Conservation (phyloP, 805 yeast genomes). For the Grigorovia yakushimaensis region DNA sequence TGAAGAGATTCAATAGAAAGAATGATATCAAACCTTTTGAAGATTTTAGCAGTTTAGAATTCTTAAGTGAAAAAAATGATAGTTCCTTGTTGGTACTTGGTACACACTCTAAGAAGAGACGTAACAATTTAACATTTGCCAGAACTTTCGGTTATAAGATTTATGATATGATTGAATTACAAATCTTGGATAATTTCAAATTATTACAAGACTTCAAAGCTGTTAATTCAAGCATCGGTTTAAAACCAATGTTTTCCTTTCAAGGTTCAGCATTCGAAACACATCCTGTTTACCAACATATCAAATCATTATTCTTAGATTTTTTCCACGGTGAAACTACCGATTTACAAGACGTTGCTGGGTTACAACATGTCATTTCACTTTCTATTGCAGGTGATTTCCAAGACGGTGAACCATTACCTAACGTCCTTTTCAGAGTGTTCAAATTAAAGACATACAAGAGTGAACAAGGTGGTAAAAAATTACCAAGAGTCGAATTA, state of each 20-base stretch:
- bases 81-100: slow-evolving; percentile 72
- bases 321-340: slow-evolving; percentile 81
- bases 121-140: slow-evolving; percentile 77
- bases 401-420: slow-evolving; percentile 59
- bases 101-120: slow-evolving; percentile 81
- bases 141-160: slow-evolving; percentile 86
- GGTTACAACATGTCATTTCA: slow-evolving; percentile 83
- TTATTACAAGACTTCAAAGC: slow-evolving; percentile 72
- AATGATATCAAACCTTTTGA: slow-evolving; percentile 90
- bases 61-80: slow-evolving; percentile 92
- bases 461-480: slow-evolving; percentile 57
- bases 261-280: slow-evolving; percentile 87
- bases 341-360: slow-evolving; percentile 84
- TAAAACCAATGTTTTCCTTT: slow-evolving; percentile 90
- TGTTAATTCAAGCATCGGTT: slow-evolving; percentile 72
- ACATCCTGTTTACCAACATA: slow-evolving; percentile 75
- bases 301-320: slow-evolving; percentile 83
- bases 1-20: slow-evolving; percentile 78
- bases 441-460: slow-evolving; percentile 73
- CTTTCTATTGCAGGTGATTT: slow-evolving; percentile 68
- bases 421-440: slow-evolving; percentile 81
- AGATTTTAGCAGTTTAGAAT: slow-evolving; percentile 75
- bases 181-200: slow-evolving; percentile 58
- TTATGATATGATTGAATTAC: slow-evolving; percentile 89
- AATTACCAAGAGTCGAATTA: slow-evolving; percentile 86